A percentile compares a stretch with the other conserved stretches of the same genome.
These are phyloP conservation scores for Lodderomyces metapsilosis DNA, from an alignment of 1,139 yeast genomes.

Conservation along the genomic window DNA sequence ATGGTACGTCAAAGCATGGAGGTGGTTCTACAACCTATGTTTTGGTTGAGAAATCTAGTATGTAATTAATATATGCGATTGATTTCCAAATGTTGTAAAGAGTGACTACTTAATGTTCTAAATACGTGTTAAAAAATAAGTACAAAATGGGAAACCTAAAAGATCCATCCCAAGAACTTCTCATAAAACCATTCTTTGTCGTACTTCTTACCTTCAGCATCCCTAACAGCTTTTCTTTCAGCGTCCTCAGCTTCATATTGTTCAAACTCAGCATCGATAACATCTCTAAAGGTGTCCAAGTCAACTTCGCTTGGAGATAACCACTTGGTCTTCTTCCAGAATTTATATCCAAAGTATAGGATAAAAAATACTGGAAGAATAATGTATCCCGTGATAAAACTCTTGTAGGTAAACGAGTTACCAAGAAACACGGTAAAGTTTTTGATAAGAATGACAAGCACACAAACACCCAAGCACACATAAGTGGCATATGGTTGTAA, in stretches of 20 bases:
- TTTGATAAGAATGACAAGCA: constrained; percentile 61
- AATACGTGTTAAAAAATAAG: no score
- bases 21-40: not conserved
- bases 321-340: constrained; percentile 50
- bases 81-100: not conserved
- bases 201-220: constrained; percentile 44
- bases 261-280: constrained; percentile 67
- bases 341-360: constrained; percentile 58
- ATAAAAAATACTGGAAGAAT: constrained; percentile 67
- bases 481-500: constrained; percentile 66
- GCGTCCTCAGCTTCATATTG: constrained; percentile 44
- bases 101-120: no score
- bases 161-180: constrained; percentile 43
- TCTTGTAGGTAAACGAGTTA: constrained; percentile 45
- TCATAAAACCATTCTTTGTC: constrained; percentile 55
- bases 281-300: constrained; percentile 60
- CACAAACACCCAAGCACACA: constrained; percentile 53
- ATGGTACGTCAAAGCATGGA: constrained; percentile 1
- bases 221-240: constrained; percentile 27
- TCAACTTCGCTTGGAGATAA: constrained; percentile 61
- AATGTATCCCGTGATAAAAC: constrained; percentile 75
- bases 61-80: no score
- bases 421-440: constrained; percentile 72
- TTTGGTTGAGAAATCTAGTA: not conserved
- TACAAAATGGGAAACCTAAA: constrained; percentile 8